Evolutionary conservation across 1,139 yeast genomes (phyloP).

Genomic region (Yamadazyma diospyri): DNA sequence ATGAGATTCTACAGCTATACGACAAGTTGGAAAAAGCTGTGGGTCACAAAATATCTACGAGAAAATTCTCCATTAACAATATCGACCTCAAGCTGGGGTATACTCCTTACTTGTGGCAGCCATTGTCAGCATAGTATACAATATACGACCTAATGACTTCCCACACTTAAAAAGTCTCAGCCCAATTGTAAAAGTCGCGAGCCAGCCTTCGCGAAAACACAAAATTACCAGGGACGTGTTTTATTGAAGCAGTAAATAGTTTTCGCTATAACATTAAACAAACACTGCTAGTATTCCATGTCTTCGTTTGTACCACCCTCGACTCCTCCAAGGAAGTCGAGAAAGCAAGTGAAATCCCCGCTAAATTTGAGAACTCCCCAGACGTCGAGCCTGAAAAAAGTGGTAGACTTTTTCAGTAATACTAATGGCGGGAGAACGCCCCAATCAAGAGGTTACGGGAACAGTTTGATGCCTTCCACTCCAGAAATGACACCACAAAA

Average conservation of each 20-base stretch:
- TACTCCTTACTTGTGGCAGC: conserved; percentile 1
- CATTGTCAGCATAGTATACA: no score
- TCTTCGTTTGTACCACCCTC: conserved; percentile 13
- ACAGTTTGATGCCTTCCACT: conserved; percentile 21
- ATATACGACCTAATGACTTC: no score
- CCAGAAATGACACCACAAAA: conserved; percentile 39
- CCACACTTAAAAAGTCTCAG: no score
- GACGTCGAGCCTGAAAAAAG: conserved; percentile 11
- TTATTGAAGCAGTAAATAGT: no score
- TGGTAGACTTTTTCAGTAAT: conserved; percentile 7
- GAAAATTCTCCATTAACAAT: conserved; percentile 2
- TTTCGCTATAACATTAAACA: no score
- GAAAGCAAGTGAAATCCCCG: conserved; percentile 8
- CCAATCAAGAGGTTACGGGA: conserved; percentile 5
- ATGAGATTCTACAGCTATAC: conserved; percentile 20
- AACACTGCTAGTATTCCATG: conserved; percentile 1
- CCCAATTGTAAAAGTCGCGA: no score
- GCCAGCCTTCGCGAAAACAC: conserved; percentile 5
- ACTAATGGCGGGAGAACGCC: conserved; percentile 6
- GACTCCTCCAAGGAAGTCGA: conserved; percentile 15
- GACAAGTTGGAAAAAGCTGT: conserved; percentile 21
- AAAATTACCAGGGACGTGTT: conserved; percentile 7
- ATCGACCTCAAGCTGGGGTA: conserved; percentile 1
- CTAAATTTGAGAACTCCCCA: conserved; percentile 14
- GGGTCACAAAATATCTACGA: conserved; percentile 17